Evolutionary conservation across 495 filamentous ascomycete genomes (phyloP), one percentile per base, ranked within the genome.

Genomic region (Aspergillus carlsbadensis): DNA sequence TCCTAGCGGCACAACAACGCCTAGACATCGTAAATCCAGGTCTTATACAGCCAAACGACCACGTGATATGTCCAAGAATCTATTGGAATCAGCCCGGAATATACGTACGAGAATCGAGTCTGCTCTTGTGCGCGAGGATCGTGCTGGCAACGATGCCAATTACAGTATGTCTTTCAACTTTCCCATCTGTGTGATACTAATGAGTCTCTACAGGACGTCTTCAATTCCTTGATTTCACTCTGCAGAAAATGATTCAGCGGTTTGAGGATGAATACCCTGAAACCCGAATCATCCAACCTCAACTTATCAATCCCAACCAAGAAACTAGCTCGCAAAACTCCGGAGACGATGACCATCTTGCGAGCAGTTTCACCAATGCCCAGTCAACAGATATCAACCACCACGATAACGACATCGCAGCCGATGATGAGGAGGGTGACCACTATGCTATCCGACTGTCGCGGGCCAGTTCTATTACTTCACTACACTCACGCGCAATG

Each of bases 221-320:
- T 21, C 81, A 90, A 44, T 96, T 96, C 79, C 82, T 98, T 26
- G 92, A 96, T 63, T 79, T 88, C 48, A 98, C 94, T 1, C 81
- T 98, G 6, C 82, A 89, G 58, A 84, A 84, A 58, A 96, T 98
- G 75, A 96, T 98, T 65, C 83, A 88, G 64, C 89, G 94, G 17
- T 98, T 98, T 59, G 94, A 98, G 66, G 86, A 93, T 63, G 92
- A 96, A 71, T 98, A 91, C 64, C 94, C 94, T 10, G 94, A 98
- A 65, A 93, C 87, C 1, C 84, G 90, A 13, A 70, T 92, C 13
- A 70, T 92, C 13, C 26, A 44, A 10, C 57, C 73, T 14, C 68
- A 56, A 36, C 20, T 59, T 17, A 51, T 66, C n/a, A 64, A 63
- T 10, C 18, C 56, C 29, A 51, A 52, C 6, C 65, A 61, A 6